phyloP scores from a whole-genome alignment of 805 yeast species.

The Ogataea neopini region DNA sequence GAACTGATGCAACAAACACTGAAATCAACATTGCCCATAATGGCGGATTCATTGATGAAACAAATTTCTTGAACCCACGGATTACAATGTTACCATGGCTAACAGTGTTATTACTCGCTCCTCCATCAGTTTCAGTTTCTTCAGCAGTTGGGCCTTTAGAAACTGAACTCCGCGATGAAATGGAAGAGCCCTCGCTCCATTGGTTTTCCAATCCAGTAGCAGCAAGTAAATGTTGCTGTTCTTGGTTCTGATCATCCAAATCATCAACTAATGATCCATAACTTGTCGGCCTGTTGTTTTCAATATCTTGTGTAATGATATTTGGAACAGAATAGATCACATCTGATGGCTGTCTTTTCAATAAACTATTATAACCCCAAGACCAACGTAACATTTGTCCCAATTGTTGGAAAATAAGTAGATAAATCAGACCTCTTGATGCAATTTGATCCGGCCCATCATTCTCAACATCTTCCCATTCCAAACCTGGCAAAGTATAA shows the following conservation, averaged over 20 bases:
- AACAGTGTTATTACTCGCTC: not conserved
- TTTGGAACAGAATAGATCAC: conserved; percentile 29
- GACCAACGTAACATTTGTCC: conserved; percentile 85
- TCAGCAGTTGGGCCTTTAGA: conserved; percentile 15
- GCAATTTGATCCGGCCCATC: conserved; percentile 73
- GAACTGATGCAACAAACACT: conserved; percentile 67
- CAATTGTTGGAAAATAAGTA: conserved; percentile 76
- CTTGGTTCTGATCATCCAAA: conserved; percentile 3
- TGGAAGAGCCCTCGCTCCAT: conserved; percentile 31
- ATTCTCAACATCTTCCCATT: conserved; percentile 71
- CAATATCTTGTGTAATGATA: conserved; percentile 16
- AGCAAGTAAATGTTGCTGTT: conserved; percentile 4
- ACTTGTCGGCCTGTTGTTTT: conserved; percentile 21
- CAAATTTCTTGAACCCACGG: conserved; percentile 15
- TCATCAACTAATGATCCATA: conserved; percentile 20
- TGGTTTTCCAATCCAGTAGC: conserved; percentile 14
- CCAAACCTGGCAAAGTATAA: conserved; percentile 69
- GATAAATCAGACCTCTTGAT: conserved; percentile 72
- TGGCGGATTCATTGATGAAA: conserved; percentile 70
- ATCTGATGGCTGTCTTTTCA: conserved; percentile 49
- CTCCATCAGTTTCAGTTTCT: conserved; percentile 10
- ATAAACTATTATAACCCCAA: conserved; percentile 77
- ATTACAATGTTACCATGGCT: not conserved
- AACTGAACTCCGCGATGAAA: conserved; percentile 22
- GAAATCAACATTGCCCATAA: conserved; percentile 73